These are phyloP conservation scores for Lasiosphaeria miniovina DNA, from an alignment of 495 filamentous ascomycete species.

Conservation along the genomic window DNA sequence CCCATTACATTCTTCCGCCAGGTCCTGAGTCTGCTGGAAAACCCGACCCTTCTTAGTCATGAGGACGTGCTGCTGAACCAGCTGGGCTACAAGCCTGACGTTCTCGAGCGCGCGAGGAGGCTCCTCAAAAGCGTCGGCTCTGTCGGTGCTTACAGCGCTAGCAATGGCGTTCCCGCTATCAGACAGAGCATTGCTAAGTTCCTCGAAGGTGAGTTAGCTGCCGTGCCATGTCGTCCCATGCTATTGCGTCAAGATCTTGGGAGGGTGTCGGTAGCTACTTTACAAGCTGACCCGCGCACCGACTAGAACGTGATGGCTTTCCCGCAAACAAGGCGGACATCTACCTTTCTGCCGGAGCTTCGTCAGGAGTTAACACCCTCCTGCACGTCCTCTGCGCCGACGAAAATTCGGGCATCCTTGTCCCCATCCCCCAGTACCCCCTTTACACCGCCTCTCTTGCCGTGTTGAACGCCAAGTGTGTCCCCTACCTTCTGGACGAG, in stretches of 20 bases:
- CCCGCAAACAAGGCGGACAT: constrained; percentile 72
- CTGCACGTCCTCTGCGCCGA: constrained; percentile 82
- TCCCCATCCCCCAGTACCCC: constrained; percentile 97
- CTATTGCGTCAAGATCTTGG: background rate
- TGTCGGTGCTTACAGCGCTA: constrained; percentile 94
- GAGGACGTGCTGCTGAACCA: constrained; percentile 64
- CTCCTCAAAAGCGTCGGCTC: constrained; percentile 80
- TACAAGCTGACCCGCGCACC: no score
- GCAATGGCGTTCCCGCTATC: constrained; percentile 80
- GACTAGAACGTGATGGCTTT: constrained; percentile 75
- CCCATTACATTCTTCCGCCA: constrained; percentile 99
- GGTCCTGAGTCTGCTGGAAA: constrained; percentile 90
- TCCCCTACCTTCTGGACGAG: constrained; percentile 92
- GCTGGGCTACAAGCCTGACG: constrained; percentile 82
- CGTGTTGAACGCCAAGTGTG: constrained; percentile 78
- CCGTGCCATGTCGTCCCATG: background rate
- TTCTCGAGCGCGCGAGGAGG: constrained; percentile 75
- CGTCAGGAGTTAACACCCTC: constrained; percentile 89
- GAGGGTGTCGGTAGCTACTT: background rate
- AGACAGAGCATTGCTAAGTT: constrained; percentile 87
- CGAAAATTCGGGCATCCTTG: constrained; percentile 78
- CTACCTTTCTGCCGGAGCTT: constrained; percentile 87
- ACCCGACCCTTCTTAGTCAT: constrained; percentile 77
- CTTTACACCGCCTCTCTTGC: constrained; percentile 93
- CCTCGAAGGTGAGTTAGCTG: constrained; percentile 64